Conservation (phyloP, 108 stramenopile species). For the Mediolabrus comicus region DNA sequence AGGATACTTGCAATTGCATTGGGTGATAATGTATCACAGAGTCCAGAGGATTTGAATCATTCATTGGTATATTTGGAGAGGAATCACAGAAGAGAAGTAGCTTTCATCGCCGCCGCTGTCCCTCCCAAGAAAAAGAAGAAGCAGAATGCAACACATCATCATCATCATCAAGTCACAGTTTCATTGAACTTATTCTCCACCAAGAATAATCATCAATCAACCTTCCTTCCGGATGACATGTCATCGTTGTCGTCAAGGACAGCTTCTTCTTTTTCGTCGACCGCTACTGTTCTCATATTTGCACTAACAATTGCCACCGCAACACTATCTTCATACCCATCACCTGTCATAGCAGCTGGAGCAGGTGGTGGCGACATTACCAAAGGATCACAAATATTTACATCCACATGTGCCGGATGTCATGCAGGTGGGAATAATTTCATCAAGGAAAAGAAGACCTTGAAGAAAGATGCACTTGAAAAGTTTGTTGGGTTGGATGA, state of each 20-base stretch:
- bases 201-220: neutral
- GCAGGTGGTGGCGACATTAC: constrained; percentile 23
- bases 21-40: too few relatives aligned
- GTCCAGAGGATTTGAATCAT: too few relatives aligned
- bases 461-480: constrained; percentile 39
- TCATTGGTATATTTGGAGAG: neutral
- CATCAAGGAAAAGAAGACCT: constrained; percentile 29
- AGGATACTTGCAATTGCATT: too few relatives aligned
- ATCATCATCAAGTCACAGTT: neutral
- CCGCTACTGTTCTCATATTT: neutral
- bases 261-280: neutral
- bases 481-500: constrained; percentile 30
- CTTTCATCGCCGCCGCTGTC: neutral
- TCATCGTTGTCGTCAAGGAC: neutral
- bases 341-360: neutral
- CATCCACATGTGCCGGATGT: constrained; percentile 28
- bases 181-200: neutral
- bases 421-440: constrained; percentile 43
- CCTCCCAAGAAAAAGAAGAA: neutral
- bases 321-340: constrained; percentile 3
- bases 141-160: neutral
- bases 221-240: neutral
- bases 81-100: neutral
- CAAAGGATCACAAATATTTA: constrained; percentile 28
- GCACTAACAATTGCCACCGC: neutral